Percentiles rank a stretch among this genome's conserved stretches.
Conservation (phyloP, 257 asterid species). For the Solanum bulbocastanum region DNA sequence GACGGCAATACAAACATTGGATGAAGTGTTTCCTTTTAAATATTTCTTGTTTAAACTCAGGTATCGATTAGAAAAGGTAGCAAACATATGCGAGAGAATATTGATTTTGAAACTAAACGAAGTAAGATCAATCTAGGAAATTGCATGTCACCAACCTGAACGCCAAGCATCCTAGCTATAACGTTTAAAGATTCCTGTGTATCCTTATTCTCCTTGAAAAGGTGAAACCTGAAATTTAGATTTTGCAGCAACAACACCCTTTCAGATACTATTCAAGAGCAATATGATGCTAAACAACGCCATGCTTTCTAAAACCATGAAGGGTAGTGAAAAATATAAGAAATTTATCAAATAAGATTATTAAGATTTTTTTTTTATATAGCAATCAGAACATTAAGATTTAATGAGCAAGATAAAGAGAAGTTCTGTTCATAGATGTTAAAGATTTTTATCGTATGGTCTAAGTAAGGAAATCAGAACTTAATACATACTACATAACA, state of each 20-base stretch:
- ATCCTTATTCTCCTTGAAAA: constrained; percentile 97
- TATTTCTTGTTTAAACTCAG: not conserved
- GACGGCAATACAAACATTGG: constrained; percentile 3
- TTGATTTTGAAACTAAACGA: not conserved
- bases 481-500: not conserved
- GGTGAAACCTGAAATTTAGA: constrained; percentile 57
- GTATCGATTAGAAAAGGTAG: not conserved
- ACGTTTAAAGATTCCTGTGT: constrained; percentile 90
- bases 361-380: not conserved
- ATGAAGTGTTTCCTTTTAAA: not conserved
- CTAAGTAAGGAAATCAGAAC: not conserved
- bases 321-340: not conserved
- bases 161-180: constrained; percentile 85
- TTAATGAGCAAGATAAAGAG: not conserved
- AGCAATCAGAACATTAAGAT: not conserved
- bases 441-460: not conserved
- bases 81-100: not conserved
- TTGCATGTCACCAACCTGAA: constrained; percentile 49
- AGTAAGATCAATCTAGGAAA: not conserved
- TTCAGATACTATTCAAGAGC: constrained; percentile 5
- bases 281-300: not conserved
- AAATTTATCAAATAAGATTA: not conserved
- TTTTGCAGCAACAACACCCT: not conserved
- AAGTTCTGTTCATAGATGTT: not conserved
- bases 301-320: not conserved